Base-by-base conservation (phyloP, 2,329 filamentous ascomycete genomes). In the Trichoderma atroviride region DNA sequence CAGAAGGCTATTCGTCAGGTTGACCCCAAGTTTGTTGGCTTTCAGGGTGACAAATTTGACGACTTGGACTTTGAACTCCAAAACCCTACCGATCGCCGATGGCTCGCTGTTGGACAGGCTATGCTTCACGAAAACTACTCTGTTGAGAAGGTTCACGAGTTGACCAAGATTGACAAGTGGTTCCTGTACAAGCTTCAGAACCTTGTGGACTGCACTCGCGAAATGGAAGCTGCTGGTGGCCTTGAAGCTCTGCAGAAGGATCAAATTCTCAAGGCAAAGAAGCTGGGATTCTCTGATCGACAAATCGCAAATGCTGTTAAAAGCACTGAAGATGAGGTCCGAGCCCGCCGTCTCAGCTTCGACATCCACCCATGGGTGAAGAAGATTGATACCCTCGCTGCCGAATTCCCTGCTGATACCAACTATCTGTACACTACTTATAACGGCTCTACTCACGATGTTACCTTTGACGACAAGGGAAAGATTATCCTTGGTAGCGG, bases 131-230 rank as follows among this genome's bases (percentile, higher is more conserved):
- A 97, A 83, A 91, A 92, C 81, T 99, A 99, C 85, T 89, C 92
- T 1, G 94, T 97, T 58, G 95, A 99, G 73, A 90, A 88, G 80
- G 87, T 99, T 19, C 94, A 98, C 79, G 93, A 97, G 7, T 85
- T 99, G 75, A 97, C 92, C 83, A 97, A 97, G 87, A 99, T 99
- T 76, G 96, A 98, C 85, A 97, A 97, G 83, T 98, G 96, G 96
- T 99, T 99, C 87, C 84, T 99, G 75, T 89, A 97, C 89, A 98
- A 99, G 88, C 89, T 99, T 63, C 91, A 97, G 83, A 98, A 98
- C 85, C 92, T 99, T 76, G 96, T 97, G 64, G 89, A 98, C 81
- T 94, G 92, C 84, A 93, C 92, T 70, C 89, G 89, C 74, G 92
- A 97, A 79, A 89, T 99, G 72, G 89, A 97, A 83, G 88, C 91